phyloP scores from a whole-genome alignment of 306 rosid species.

The Cicer pinnatifidum region DNA sequence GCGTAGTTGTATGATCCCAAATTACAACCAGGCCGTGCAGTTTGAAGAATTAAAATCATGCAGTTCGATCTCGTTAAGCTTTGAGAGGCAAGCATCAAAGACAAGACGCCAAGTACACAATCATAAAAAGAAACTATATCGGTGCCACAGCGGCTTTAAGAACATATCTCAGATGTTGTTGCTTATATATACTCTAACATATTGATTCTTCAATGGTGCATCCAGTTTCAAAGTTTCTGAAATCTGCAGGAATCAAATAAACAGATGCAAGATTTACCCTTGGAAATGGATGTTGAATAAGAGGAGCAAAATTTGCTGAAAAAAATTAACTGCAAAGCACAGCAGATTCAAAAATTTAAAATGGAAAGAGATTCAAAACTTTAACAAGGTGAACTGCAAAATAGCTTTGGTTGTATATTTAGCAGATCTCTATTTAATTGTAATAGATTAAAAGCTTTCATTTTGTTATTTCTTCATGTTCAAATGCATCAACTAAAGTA shows the following conservation, averaged over 20 bases:
- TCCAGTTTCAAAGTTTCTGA: background rate
- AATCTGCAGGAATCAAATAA: background rate
- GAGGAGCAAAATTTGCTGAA: background rate
- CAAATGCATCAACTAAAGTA: too few species aligned
- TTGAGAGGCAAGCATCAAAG: too few species aligned
- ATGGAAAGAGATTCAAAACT: background rate
- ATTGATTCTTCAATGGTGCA: too few species aligned
- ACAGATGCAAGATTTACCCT: background rate
- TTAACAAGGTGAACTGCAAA: background rate
- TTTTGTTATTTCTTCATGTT: too few species aligned
- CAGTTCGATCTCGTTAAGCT: background rate
- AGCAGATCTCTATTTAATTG: background rate
- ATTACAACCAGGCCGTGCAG: background rate
- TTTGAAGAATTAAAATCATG: background rate
- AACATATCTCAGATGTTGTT: too few species aligned
- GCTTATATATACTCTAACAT: too few species aligned
- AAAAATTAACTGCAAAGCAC: background rate
- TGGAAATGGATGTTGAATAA: background rate
- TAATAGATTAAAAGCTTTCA: background rate
- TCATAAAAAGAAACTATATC: too few species aligned
- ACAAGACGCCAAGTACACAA: too few species aligned
- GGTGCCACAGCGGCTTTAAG: too few species aligned
- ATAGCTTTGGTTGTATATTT: background rate
- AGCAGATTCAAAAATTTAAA: background rate
- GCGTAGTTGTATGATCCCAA: conserved; percentile 47